Conservation (phyloP, 148 eudicot species). For the Simmondsia chinensis region DNA sequence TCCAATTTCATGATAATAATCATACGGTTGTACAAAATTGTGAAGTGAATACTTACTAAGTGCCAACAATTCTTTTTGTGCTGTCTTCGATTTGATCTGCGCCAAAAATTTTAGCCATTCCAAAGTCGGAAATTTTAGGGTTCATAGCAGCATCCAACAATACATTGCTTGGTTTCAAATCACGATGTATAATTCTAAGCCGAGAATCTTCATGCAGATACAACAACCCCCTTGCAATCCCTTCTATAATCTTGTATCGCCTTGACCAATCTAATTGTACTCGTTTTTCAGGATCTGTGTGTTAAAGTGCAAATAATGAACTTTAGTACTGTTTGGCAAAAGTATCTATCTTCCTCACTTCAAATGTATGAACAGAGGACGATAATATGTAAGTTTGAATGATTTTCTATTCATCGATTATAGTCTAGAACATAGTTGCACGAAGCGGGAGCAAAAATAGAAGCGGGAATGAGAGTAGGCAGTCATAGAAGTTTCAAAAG, state of each 20-base stretch:
- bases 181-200: conserved; percentile 32
- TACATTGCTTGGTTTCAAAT: conserved; percentile 33
- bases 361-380: too few relatives aligned
- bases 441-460: too few relatives aligned
- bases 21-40: too few relatives aligned
- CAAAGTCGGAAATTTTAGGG: conserved; percentile 32
- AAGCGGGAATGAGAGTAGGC: too few relatives aligned
- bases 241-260: conserved; percentile 29
- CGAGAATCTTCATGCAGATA: conserved; percentile 46
- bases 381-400: too few relatives aligned
- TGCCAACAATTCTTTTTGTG: conserved; percentile 28
- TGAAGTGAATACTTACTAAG: conserved; percentile 15
- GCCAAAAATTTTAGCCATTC: conserved; percentile 29
- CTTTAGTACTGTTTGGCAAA: too few relatives aligned
- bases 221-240: conserved; percentile 35
- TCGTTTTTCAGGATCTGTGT: conserved; percentile 14
- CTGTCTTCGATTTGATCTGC: conserved; percentile 24
- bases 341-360: too few relatives aligned
- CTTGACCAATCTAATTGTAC: conserved; percentile 23
- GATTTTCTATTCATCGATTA: too few relatives aligned
- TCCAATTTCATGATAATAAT: too few relatives aligned
- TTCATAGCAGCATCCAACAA: conserved; percentile 28
- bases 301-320: too few relatives aligned
- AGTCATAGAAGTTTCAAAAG: too few relatives aligned
- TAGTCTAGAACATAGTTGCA: too few relatives aligned